These are phyloP conservation scores for Solanum peruvianum DNA, from an alignment of 257 asterid genomes.

Conservation along the genomic window DNA sequence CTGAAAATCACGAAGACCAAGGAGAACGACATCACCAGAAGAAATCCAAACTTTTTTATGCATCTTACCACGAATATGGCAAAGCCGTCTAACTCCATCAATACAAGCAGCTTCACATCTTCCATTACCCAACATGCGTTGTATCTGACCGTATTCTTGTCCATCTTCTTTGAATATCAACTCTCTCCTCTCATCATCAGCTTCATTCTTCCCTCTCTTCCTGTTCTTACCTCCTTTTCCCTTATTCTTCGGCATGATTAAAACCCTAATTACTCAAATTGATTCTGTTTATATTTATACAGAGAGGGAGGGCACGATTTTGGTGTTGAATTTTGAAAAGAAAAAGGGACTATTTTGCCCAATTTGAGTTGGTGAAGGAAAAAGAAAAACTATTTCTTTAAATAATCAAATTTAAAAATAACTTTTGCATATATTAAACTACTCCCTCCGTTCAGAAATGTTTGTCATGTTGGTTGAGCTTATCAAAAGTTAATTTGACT, in stretches of 20 bases:
- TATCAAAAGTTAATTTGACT: too few relatives aligned
- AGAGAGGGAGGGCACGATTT: not conserved
- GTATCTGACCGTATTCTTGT: slow-evolving; percentile 17
- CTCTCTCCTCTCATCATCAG: slow-evolving; percentile 7
- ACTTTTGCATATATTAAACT: too few relatives aligned
- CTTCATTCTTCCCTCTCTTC: slow-evolving; percentile 11
- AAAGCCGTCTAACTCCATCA: slow-evolving; percentile 74
- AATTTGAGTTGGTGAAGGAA: not conserved
- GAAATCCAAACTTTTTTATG: slow-evolving; percentile 95
- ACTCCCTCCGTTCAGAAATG: too few relatives aligned
- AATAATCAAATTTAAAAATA: too few relatives aligned
- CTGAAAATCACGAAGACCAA: slow-evolving; percentile 90
- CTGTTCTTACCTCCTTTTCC: slow-evolving; percentile 14
- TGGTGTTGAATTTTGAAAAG: too few relatives aligned
- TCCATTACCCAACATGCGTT: slow-evolving; percentile 61
- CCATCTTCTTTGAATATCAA: slow-evolving; percentile 7
- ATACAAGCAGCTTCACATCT: slow-evolving; percentile 81
- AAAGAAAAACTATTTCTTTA: too few relatives aligned
- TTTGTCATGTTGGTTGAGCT: too few relatives aligned
- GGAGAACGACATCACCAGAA: slow-evolving; percentile 84
- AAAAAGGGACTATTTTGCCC: not conserved
- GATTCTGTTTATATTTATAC: not conserved
- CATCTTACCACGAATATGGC: slow-evolving; percentile 94
- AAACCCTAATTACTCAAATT: not conserved
- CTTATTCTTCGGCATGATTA: slow-evolving; percentile 10